Conservation (phyloP, 805 yeast genomes). For the Tetrapisispora iriomotensis region DNA sequence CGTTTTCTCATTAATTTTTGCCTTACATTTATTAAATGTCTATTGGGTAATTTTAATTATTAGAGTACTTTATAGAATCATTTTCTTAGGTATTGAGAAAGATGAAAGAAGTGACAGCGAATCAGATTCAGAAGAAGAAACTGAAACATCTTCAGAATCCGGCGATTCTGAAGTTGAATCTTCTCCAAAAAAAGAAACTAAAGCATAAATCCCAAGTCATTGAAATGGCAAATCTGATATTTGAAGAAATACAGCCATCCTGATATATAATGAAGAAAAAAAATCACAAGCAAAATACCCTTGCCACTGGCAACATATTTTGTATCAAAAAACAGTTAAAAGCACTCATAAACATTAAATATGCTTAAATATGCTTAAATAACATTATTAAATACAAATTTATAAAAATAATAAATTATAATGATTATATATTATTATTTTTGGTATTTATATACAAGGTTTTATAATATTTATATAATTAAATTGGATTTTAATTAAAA, state of each 20-base stretch:
- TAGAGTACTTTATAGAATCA: constrained; percentile 62
- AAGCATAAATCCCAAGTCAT: too few species aligned
- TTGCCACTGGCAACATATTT: too few species aligned
- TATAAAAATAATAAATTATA: background rate
- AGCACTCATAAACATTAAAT: too few species aligned
- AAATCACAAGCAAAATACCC: too few species aligned
- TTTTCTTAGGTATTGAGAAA: constrained; percentile 47
- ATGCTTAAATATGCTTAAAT: background rate
- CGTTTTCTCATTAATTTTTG: constrained; percentile 65
- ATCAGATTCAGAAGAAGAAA: constrained; percentile 32
- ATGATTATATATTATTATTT: background rate
- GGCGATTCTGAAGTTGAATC: constrained; percentile 2
- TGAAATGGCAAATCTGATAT: too few species aligned
- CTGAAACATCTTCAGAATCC: constrained; percentile 1
- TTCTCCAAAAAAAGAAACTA: background rate
- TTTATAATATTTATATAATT: constrained; percentile 1
- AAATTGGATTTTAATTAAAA: background rate
- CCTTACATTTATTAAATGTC: constrained; percentile 74
- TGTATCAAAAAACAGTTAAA: too few species aligned
- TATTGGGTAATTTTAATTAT: constrained; percentile 83
- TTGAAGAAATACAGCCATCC: too few species aligned
- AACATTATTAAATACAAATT: background rate
- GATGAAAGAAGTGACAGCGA: constrained; percentile 90
- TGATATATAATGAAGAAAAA: too few species aligned
- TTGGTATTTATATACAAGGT: constrained; percentile 1